Conservation (phyloP, 2,329 filamentous ascomycete genomes). For the Cytospora chrysosperma region DNA sequence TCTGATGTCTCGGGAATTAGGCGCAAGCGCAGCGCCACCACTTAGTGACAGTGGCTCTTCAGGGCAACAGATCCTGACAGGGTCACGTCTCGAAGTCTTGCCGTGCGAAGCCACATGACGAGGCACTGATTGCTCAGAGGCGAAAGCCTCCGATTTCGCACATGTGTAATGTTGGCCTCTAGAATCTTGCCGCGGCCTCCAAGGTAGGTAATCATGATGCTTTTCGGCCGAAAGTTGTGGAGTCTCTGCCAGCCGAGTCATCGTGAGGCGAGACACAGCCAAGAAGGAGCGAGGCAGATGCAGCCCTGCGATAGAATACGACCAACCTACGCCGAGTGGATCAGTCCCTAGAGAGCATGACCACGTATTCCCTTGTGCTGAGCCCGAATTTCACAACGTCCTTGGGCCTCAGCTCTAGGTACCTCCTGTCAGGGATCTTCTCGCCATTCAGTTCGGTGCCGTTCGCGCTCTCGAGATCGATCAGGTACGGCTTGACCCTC, state of each 20-base stretch:
- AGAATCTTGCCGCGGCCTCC: background rate
- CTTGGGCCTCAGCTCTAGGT: slow-evolving; percentile 82
- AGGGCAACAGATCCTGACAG: background rate
- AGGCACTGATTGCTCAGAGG: background rate
- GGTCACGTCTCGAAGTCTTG: background rate
- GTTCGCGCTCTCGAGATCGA: slow-evolving; percentile 92
- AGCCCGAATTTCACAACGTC: slow-evolving; percentile 87
- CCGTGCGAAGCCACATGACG: background rate
- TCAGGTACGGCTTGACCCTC: slow-evolving; percentile 80
- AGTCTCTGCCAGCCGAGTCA: background rate
- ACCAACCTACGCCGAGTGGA: background rate
- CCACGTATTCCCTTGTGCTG: slow-evolving; percentile 90
- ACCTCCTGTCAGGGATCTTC: slow-evolving; percentile 70
- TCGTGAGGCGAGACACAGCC: background rate
- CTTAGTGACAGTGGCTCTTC: background rate
- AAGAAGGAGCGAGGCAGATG: background rate
- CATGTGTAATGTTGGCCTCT: background rate
- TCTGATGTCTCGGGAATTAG: background rate
- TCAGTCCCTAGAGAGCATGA: slow-evolving; percentile 68
- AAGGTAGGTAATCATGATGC: background rate
- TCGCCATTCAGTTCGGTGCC: slow-evolving; percentile 82
- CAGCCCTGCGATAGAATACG: background rate
- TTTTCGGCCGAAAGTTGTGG: background rate
- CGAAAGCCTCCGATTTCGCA: background rate
- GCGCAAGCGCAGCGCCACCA: background rate